Conservation (phyloP, 768 basidiomycete genomes). For the Rickenella mellea region DNA sequence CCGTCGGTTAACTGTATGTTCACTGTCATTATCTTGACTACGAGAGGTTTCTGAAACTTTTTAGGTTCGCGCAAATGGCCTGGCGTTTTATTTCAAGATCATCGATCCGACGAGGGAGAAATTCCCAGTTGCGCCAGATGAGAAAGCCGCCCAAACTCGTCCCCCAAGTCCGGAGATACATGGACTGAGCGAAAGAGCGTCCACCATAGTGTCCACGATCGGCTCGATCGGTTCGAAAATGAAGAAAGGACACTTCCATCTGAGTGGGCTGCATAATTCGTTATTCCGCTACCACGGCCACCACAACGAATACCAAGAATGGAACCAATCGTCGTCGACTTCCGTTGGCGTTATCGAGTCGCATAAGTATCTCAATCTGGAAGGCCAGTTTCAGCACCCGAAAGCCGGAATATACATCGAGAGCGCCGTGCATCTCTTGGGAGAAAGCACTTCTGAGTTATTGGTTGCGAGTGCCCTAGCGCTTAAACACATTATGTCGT, state of each 20-base stretch:
- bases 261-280: neutral
- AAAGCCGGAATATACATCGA: constrained; percentile 33
- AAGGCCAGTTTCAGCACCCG: constrained; percentile 44
- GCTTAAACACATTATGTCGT: constrained; percentile 32
- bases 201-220: neutral
- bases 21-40: too few relatives aligned
- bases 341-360: constrained; percentile 70
- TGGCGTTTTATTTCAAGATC: neutral
- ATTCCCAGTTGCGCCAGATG: neutral
- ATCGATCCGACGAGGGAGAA: neutral
- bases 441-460: constrained; percentile 44
- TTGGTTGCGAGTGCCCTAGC: constrained; percentile 32
- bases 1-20: constrained; percentile 24
- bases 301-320: neutral
- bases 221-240: neutral
- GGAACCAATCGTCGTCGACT: constrained; percentile 28
- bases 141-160: neutral
- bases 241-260: neutral
- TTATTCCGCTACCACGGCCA: neutral
- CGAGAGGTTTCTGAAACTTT: too few relatives aligned
- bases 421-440: constrained; percentile 34
- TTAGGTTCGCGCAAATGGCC: neutral
- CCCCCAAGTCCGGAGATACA: neutral
- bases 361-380: constrained; percentile 59
- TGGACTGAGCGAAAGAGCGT: neutral